Percentiles rank a stretch among this genome's conserved stretches.
These are phyloP conservation scores for Pseudogymnoascus sp. DNA, from an alignment of 2,329 filamentous ascomycete genomes.

Conservation along the genomic window DNA sequence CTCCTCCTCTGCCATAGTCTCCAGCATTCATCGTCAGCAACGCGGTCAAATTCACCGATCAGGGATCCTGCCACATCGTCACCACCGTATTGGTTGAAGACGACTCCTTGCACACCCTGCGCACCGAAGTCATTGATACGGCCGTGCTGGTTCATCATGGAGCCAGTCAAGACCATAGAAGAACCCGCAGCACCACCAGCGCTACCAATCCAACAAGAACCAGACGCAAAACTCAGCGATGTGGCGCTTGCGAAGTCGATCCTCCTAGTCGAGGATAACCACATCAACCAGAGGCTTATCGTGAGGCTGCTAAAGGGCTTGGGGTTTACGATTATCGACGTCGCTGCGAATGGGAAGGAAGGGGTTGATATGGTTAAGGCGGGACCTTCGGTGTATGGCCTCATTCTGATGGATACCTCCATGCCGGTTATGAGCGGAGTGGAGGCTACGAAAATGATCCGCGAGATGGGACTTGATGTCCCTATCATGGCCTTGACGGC, in stretches of 20 bases:
- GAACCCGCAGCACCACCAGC: conserved; percentile 13
- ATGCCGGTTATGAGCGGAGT: conserved; percentile 54
- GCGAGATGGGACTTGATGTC: conserved; percentile 33
- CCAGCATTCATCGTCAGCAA: conserved; percentile 42
- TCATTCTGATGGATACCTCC: conserved; percentile 52
- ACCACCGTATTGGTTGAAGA: conserved; percentile 36
- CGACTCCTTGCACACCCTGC: conserved; percentile 38
- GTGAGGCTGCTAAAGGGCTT: conserved; percentile 32
- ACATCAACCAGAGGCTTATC: conserved; percentile 38
- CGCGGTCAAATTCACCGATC: conserved; percentile 55
- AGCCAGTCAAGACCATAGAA: conserved; percentile 31
- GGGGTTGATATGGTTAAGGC: conserved; percentile 36
- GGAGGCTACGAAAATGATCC: conserved; percentile 43
- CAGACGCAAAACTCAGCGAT: conserved; percentile 28
- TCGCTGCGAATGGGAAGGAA: conserved; percentile 37
- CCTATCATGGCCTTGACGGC: conserved; percentile 51
- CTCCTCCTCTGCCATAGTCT: neutral
- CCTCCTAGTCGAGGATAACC: conserved; percentile 36
- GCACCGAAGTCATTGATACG: conserved; percentile 46
- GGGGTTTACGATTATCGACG: conserved; percentile 35
- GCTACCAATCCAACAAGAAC: conserved; percentile 14
- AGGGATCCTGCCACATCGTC: conserved; percentile 42
- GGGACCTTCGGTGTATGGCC: conserved; percentile 36
- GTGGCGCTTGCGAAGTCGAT: conserved; percentile 35
- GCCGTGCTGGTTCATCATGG: conserved; percentile 46